phyloP scores from a whole-genome alignment of 148 eudicot species.

The Silene latifolia region DNA sequence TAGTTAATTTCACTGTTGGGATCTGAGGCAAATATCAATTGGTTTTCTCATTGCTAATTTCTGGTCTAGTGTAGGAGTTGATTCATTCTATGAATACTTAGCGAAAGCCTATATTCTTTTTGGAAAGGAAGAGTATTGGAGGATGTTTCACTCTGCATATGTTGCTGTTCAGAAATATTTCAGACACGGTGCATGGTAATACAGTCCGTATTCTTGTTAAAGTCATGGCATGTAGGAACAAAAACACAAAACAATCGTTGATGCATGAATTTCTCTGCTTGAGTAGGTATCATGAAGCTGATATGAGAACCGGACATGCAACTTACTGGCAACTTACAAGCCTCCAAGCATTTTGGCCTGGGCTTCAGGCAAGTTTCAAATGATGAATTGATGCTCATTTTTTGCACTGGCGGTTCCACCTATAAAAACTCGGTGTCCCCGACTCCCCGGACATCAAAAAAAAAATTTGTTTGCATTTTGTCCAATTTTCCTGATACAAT shows the following conservation, averaged over 20 bases:
- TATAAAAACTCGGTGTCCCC: not conserved
- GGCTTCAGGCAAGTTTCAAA: slow-evolving; percentile 62
- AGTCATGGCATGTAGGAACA: not conserved
- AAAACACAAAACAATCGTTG: not conserved
- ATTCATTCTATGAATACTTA: slow-evolving; percentile 91
- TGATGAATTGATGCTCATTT: not conserved
- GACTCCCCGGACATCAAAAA: too few species aligned
- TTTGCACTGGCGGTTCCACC: not conserved
- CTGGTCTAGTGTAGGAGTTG: slow-evolving; percentile 57
- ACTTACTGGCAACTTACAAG: slow-evolving; percentile 97
- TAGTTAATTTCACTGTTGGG: not conserved
- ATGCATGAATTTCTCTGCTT: slow-evolving; percentile 13
- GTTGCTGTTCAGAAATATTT: slow-evolving; percentile 87
- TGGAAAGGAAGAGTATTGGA: slow-evolving; percentile 91
- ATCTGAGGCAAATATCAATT: slow-evolving; percentile 4
- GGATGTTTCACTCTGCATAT: slow-evolving; percentile 98
- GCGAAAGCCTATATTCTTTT: slow-evolving; percentile 87
- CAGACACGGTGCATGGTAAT: slow-evolving; percentile 93
- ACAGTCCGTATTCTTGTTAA: not conserved
- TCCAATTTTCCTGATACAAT: too few species aligned
- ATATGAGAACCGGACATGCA: slow-evolving; percentile 94
- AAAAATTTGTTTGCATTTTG: too few species aligned
- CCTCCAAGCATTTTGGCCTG: slow-evolving; percentile 99
- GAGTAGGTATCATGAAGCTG: slow-evolving; percentile 96
- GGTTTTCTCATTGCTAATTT: slow-evolving; percentile 13